These are phyloP conservation scores for Fomitopsis schrenkii DNA, from an alignment of 1,284 basidiomycete species.

Conservation along the genomic window DNA sequence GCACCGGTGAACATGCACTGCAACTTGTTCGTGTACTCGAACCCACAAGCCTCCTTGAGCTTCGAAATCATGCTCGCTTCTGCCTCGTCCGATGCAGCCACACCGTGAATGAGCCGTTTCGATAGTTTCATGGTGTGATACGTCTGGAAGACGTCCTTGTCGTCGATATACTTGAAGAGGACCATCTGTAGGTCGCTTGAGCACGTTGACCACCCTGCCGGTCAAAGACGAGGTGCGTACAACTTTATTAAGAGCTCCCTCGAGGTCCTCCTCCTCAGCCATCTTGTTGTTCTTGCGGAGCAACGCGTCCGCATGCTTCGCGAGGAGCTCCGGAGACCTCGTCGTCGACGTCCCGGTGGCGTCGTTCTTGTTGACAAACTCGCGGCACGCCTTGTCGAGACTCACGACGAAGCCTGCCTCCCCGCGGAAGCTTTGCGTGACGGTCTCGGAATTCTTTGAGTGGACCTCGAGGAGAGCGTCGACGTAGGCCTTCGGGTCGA, in stretches of 20 bases:
- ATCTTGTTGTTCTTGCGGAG: slow-evolving; percentile 96
- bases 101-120: slow-evolving; percentile 88
- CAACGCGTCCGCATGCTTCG: slow-evolving; percentile 90
- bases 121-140: slow-evolving; percentile 98
- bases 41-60: slow-evolving; percentile 97
- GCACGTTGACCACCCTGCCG: neutral
- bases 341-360: slow-evolving; percentile 81
- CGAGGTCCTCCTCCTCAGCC: slow-evolving; percentile 88
- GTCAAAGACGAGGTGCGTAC: slow-evolving; percentile 42
- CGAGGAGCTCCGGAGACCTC: slow-evolving; percentile 94
- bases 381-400: slow-evolving; percentile 94
- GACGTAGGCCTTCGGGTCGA: slow-evolving; percentile 91
- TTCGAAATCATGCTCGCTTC: slow-evolving; percentile 99
- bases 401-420: slow-evolving; percentile 96
- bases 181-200: slow-evolving; percentile 67
- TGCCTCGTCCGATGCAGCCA: slow-evolving; percentile 94
- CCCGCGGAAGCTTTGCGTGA: slow-evolving; percentile 86
- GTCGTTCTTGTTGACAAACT: slow-evolving; percentile 94
- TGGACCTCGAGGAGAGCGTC: slow-evolving; percentile 92
- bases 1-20: slow-evolving; percentile 96
- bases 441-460: slow-evolving; percentile 88
- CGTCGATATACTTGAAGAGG: slow-evolving; percentile 98
- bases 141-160: slow-evolving; percentile 99
- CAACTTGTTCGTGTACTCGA: slow-evolving; percentile 98
- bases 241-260: slow-evolving; percentile 87